These are phyloP conservation scores for Podospora appendiculata DNA, from an alignment of 495 filamentous ascomycete species.

Conservation along the genomic window DNA sequence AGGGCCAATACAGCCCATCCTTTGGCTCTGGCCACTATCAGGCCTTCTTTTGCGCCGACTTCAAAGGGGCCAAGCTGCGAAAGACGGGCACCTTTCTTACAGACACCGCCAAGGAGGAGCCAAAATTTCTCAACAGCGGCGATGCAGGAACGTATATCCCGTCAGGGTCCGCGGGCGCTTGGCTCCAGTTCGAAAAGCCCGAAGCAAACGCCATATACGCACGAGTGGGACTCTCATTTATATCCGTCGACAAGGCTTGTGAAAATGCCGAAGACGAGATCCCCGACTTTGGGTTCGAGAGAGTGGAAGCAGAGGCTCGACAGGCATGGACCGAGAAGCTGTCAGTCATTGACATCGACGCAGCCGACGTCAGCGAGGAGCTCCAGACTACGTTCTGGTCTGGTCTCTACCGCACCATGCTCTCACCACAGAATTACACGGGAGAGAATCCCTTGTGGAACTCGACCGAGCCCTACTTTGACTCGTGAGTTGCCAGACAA, in stretches of 20 bases:
- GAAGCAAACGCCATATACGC: conserved; percentile 40
- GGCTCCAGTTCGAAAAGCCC: conserved; percentile 47
- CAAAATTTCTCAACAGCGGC: conserved; percentile 35
- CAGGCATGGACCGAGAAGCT: conserved; percentile 55
- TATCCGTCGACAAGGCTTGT: conserved; percentile 55
- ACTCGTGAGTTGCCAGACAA: conserved; percentile 34
- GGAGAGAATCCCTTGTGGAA: conserved; percentile 68
- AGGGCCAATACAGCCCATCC: conserved; percentile 56
- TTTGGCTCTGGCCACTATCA: conserved; percentile 59
- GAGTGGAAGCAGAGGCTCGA: conserved; percentile 41
- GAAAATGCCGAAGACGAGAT: conserved; percentile 57
- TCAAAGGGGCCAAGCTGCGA: conserved; percentile 53
- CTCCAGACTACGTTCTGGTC: conserved; percentile 60
- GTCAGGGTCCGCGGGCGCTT: conserved; percentile 53
- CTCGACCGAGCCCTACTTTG: conserved; percentile 66
- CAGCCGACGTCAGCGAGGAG: conserved; percentile 45
- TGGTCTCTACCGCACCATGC: conserved; percentile 55
- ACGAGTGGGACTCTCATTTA: conserved; percentile 60
- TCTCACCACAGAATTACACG: conserved; percentile 67
- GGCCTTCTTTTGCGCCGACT: conserved; percentile 59
- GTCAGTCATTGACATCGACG: conserved; percentile 44
- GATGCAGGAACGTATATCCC: conserved; percentile 36
- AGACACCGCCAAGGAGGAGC: conserved; percentile 34
- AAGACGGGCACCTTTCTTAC: conserved; percentile 47
- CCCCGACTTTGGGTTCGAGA: conserved; percentile 52